Evolutionary conservation across 2,329 filamentous ascomycete species (phyloP), one percentile per base, ranked within the genome.

Genomic region (Ophiostoma sp.): DNA sequence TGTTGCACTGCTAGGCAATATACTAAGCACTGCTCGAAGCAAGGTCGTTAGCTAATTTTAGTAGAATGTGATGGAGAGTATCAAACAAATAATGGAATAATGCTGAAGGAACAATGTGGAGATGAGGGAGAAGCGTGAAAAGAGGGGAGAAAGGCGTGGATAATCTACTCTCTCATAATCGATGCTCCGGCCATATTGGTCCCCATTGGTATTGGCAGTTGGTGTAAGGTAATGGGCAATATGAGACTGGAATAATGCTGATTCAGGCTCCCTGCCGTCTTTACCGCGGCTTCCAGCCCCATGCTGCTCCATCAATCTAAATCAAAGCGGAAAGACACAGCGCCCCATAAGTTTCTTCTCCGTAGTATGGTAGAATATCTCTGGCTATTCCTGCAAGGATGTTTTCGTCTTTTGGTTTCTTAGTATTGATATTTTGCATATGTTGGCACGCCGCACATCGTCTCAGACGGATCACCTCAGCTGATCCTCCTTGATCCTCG

Each of bases 401-500:
- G 6, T n/a, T 39, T 39, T 31, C 27, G 27, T 31, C 27, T 31
- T 31, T 31, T 31, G 27, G 27, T 3, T 31, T 31, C 3, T 41
- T 41, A 41, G 8, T 41, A 13, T 41, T 41, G 39, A 41, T 13
- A 41, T 41, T 41, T 41, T 41, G 10, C 39, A 13, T 41, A 41
- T 41, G 13, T 11, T 13, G 2, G 15, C n/a, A n/a, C 39, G 11
- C 13, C 15, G 39, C 17, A 44, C 44, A n/a, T 27, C 52, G 52
- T 57, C 52, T 57, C 52, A 31, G 23, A 57, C n/a, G 4, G 52
- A 57, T 57, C 52, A 57, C 23, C 52, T 31, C 52, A 57, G 52
- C 52, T 57, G 52, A 57, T 57, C 52, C 52, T 57, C 52, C 52
- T 57, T 57, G 52, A 57, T 27, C 52, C 52, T 57, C 52, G 44